Base-by-base conservation (phyloP, 179 eudicot species). In the Amaranthus tricolor region DNA sequence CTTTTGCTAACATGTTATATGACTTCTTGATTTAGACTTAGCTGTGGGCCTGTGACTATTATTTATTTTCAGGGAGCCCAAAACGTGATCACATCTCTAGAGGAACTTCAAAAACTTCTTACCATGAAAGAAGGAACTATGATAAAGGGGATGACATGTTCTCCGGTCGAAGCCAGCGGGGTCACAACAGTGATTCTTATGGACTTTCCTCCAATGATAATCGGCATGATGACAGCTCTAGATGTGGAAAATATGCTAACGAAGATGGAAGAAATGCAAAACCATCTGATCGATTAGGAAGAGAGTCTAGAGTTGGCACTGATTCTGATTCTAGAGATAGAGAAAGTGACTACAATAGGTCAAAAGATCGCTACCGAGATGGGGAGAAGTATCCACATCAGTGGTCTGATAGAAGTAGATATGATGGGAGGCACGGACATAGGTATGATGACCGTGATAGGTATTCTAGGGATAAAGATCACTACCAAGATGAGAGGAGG, bases 181-280 rank as follows among this genome's bases (percentile, higher is more conserved):
- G 83, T 48, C 86, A 78, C 17, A 68, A 81, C 69, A 78, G 68
- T 77, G 90, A 89, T 73, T 78, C 92, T 31, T 76, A 84, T 74
- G 83, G 86, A 73, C 74, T 81, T 60, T 82, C 87, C 49, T 85
- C 87, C 12, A 87, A 86, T 84, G 80, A 85, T 72, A 71, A 68
- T 78, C 82, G 87, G 84, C 86, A 81, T 54, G 89, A 88, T 83
- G 91, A 82, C 53, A 70, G 83, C 59, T 31, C 63, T 55, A 86
- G 85, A 74, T 83, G 75, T 77, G 92, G 85, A 47, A 93, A 81
- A 81, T 53, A 74, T 78, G 86, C 74, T 14, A 88, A 89, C 68
- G 92, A 84, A 75, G 88, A 86, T 66, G 89, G 84, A 51, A 86
- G 88, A 78, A 79, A 78, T 82, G 75, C 83, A 15, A 88, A 82